Evolutionary conservation across 441 rosid genomes (phyloP).

Genomic region (Melastoma candidum): DNA sequence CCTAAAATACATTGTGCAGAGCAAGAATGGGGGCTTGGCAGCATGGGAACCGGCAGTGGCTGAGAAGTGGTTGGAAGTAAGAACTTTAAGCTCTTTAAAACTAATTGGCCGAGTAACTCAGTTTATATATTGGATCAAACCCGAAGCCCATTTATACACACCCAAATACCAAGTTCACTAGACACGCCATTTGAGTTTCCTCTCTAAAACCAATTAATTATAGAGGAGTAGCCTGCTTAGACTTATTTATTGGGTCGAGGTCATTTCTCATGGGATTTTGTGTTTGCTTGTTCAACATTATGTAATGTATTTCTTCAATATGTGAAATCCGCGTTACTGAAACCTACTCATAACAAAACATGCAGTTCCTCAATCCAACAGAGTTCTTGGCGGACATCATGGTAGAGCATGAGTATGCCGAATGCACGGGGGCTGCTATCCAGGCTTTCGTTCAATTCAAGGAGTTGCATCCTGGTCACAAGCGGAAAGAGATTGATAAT

Average conservation of each 20-base stretch:
- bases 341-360: background rate
- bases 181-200: too few relatives aligned
- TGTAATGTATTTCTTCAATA: background rate
- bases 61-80: constrained; percentile 61
- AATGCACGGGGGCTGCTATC: background rate
- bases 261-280: too few relatives aligned
- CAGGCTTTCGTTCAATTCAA: constrained; percentile 2
- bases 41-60: constrained; percentile 77
- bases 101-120: too few relatives aligned
- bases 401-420: constrained; percentile 37
- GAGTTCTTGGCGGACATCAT: constrained; percentile 60
- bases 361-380: constrained; percentile 58
- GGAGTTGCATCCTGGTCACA: constrained; percentile 1
- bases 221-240: too few relatives aligned
- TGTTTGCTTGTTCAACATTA: too few relatives aligned
- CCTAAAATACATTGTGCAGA: constrained; percentile 25
- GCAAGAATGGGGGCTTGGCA: constrained; percentile 56
- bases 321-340: too few relatives aligned
- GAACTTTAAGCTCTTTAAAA: too few relatives aligned
- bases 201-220: too few relatives aligned
- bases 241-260: too few relatives aligned
- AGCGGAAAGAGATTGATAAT: constrained; percentile 13
- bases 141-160: too few relatives aligned
- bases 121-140: too few relatives aligned
- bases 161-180: too few relatives aligned